These are phyloP conservation scores for Rubroboletus satanas DNA, from an alignment of 768 basidiomycete genomes.

Conservation along the genomic window DNA sequence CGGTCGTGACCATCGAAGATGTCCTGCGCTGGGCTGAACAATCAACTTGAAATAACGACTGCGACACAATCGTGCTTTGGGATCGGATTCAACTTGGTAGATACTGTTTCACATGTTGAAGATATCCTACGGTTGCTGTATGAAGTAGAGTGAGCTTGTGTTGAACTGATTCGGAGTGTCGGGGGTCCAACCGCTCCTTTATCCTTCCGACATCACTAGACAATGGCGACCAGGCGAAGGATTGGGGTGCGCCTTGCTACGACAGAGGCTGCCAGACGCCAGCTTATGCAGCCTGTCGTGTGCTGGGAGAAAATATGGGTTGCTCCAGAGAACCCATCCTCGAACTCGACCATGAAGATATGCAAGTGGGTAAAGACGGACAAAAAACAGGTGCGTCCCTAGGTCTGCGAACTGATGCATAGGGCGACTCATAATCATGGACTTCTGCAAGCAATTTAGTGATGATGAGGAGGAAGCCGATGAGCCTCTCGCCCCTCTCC, in stretches of 20 bases:
- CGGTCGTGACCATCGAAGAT: constrained; percentile 32
- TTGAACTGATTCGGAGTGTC: constrained; percentile 8
- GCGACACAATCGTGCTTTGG: neutral
- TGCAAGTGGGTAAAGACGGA: constrained; percentile 81
- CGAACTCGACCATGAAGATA: constrained; percentile 60
- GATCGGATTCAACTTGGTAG: neutral
- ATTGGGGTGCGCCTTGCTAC: constrained; percentile 74
- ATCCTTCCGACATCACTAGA: neutral
- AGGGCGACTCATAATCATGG: constrained; percentile 1
- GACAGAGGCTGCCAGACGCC: constrained; percentile 75
- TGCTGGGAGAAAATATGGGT: constrained; percentile 83
- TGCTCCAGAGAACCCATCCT: constrained; percentile 49
- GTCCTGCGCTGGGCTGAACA: constrained; percentile 60
- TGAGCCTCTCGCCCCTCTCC: constrained; percentile 77
- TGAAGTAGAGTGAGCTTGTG: neutral
- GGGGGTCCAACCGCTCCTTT: constrained; percentile 13
- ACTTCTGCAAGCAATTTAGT: constrained; percentile 67
- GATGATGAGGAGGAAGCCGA: constrained; percentile 80
- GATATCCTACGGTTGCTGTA: neutral
- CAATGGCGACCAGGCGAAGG: constrained; percentile 70
- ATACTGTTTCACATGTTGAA: neutral
- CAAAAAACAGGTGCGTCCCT: constrained; percentile 58
- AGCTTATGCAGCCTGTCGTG: constrained; percentile 86
- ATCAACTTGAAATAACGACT: constrained; percentile 18
- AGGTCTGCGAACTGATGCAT: neutral